Evolutionary conservation across 2,329 filamentous ascomycete species (phyloP), one percentile per base, ranked within the genome.

Genomic region (Pseudocercospora pini-densiflorae): DNA sequence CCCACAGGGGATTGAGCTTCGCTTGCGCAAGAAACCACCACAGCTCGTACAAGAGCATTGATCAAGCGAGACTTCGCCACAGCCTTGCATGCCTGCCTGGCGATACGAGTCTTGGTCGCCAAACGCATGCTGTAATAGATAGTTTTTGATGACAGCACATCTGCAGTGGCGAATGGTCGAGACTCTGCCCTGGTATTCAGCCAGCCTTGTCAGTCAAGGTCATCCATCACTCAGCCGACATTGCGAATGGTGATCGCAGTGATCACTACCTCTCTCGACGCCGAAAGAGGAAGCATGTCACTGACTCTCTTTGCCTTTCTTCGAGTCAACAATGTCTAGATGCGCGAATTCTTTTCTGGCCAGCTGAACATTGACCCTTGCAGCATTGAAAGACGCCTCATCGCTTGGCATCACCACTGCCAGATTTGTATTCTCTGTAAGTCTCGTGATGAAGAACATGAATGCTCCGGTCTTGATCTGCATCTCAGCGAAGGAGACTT

Each of bases 391-490:
- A 5, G 92, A 87, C 21, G 92, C 92, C 79, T 98, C 94, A 24
- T 94, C 94, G 0, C 94, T 93, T 0, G 95, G 94, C 71, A 97
- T 88, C 40, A 96, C 90, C 8, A 96, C 92, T 75, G 97, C 92
- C 67, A 99, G 90, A 76, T 98, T 98, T 2, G 95, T 99, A 80
- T 99, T 99, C 61, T 95, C 96, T 1, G 95, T 99, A 72, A 99
- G 93, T 72, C 96, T 92, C 70, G 93, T 92, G 70, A 97, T 92
- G 77, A 98, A 97, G 79, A 97, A 90, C 80, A 93, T 96, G 82
- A 98, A 98, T 66, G 87, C 86, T 53, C 87, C 84, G 63, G 91
- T 90, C 79, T 93, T 94, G 80, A 94, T 89, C 79, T 93, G 90
- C 82, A 94, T 90, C 73, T 92, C 85, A 55, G 89, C 88, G 73